These are phyloP conservation scores for Suhomyces yuchorum DNA, from an alignment of 1,139 yeast genomes.

Conservation along the genomic window DNA sequence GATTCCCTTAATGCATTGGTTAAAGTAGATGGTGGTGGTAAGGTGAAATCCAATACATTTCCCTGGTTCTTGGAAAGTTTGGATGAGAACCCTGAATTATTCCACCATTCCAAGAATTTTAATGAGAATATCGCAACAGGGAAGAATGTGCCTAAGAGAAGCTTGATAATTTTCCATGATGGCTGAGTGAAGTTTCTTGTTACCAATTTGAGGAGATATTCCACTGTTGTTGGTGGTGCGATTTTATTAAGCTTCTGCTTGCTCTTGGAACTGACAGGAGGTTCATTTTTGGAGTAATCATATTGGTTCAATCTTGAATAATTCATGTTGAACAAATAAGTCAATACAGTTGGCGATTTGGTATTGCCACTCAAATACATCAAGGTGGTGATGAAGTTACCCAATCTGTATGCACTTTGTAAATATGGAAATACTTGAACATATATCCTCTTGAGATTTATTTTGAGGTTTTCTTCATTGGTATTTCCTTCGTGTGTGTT, in stretches of 20 bases:
- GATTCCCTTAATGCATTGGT: slow-evolving; percentile 17
- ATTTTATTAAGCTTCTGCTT: slow-evolving; percentile 31
- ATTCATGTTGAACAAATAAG: slow-evolving; percentile 63
- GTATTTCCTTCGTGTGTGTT: slow-evolving; percentile 34
- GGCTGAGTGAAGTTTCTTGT: slow-evolving; percentile 42
- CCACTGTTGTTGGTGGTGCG: slow-evolving; percentile 57
- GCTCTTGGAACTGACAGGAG: slow-evolving; percentile 17
- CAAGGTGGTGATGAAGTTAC: slow-evolving; percentile 62
- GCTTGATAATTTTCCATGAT: slow-evolving; percentile 38
- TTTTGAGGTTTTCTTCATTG: slow-evolving; percentile 29
- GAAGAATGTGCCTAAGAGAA: slow-evolving; percentile 55
- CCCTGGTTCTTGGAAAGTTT: slow-evolving; percentile 59
- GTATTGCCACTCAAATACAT: slow-evolving; percentile 68
- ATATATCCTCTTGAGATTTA: slow-evolving; percentile 46
- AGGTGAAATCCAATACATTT: slow-evolving; percentile 48
- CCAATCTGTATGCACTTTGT: slow-evolving; percentile 48
- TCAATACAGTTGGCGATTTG: slow-evolving; percentile 66
- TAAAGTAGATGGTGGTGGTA: slow-evolving; percentile 56
- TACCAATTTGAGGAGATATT: slow-evolving; percentile 37
- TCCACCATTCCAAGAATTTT: slow-evolving; percentile 96
- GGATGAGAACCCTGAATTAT: slow-evolving; percentile 70
- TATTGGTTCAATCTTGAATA: slow-evolving; percentile 67
- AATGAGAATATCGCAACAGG: slow-evolving; percentile 84
- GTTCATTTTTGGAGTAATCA: slow-evolving; percentile 59
- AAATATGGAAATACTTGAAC: slow-evolving; percentile 63